Conservation (phyloP, 495 filamentous ascomycete genomes). For the Pseudomonodictys pantanalensis region DNA sequence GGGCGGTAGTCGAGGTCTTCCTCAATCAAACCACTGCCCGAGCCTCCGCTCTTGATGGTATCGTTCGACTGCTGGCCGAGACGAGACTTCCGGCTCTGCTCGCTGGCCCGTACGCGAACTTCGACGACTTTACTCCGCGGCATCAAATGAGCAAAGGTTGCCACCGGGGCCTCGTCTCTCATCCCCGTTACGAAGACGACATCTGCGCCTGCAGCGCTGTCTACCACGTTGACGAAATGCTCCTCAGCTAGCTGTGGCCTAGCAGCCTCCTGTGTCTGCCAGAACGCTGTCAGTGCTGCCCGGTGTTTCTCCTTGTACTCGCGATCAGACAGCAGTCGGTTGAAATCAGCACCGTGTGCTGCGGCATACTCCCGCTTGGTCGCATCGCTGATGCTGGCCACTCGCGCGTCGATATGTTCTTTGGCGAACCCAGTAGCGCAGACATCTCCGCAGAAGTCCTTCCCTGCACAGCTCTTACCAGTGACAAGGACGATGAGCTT, state of each 20-base stretch:
- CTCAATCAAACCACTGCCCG: conserved; percentile 36
- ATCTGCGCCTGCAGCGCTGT: conserved; percentile 47
- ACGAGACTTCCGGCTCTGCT: conserved; percentile 46
- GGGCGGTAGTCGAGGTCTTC: conserved; percentile 44
- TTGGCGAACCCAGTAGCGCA: conserved; percentile 50
- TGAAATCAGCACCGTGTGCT: conserved; percentile 51
- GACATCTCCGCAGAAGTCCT: conserved; percentile 58
- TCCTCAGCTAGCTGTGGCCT: conserved; percentile 53
- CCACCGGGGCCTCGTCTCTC: conserved; percentile 61
- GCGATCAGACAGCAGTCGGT: conserved; percentile 52
- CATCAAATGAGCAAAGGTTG: conserved; percentile 54
- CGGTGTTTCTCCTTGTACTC: conserved; percentile 64
- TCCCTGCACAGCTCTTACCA: conserved; percentile 57
- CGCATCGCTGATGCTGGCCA: conserved; percentile 58
- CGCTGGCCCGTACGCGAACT: conserved; percentile 50
- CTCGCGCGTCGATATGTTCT: conserved; percentile 44
- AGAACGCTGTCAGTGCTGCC: conserved; percentile 53
- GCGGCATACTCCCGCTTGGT: conserved; percentile 60
- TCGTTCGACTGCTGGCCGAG: conserved; percentile 37
- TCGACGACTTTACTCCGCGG: conserved; percentile 56
- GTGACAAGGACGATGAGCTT: conserved; percentile 61
- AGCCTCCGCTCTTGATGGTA: conserved; percentile 36
- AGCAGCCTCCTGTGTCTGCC: conserved; percentile 47
- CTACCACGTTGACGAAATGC: conserved; percentile 54
- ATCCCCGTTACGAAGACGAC: conserved; percentile 64